phyloP scores from a whole-genome alignment of 2,329 filamentous ascomycete species.

The Ceratocystis harringtonii region DNA sequence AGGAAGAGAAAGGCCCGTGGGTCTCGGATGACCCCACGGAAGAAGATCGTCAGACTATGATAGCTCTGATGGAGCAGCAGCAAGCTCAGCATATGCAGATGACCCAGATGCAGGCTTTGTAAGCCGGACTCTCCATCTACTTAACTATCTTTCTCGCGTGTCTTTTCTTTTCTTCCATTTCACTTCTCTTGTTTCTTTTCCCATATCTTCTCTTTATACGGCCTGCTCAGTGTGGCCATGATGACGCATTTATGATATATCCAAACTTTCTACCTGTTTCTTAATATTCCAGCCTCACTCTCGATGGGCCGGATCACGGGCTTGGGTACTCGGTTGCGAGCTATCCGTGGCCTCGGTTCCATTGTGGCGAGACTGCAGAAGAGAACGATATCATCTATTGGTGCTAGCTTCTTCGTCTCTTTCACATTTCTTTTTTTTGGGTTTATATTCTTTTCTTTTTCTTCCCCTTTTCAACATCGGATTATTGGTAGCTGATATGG shows the following conservation, averaged over 20 bases:
- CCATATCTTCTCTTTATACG: constrained; percentile 3
- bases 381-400: neutral
- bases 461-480: neutral
- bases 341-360: neutral
- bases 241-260: constrained; percentile 2
- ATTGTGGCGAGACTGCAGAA: neutral
- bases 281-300: neutral
- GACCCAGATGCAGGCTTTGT: neutral
- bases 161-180: constrained; percentile 9
- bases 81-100: neutral
- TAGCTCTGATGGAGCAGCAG: constrained; percentile 19
- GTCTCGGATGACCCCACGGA: constrained; percentile 54
- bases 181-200: constrained; percentile 13
- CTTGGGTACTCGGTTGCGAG: constrained; percentile 4
- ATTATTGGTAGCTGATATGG: neutral
- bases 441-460: neutral
- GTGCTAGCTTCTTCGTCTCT: neutral
- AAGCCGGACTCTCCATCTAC: neutral
- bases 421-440: neutral
- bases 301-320: neutral
- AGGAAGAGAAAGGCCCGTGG: constrained; percentile 80
- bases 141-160: neutral
- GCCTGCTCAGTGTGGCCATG: neutral
- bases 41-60: constrained; percentile 43
- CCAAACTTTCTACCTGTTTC: neutral